These are phyloP conservation scores for Sarocladiaceae sp. DNA, from an alignment of 2,329 filamentous ascomycete species.

Conservation along the genomic window DNA sequence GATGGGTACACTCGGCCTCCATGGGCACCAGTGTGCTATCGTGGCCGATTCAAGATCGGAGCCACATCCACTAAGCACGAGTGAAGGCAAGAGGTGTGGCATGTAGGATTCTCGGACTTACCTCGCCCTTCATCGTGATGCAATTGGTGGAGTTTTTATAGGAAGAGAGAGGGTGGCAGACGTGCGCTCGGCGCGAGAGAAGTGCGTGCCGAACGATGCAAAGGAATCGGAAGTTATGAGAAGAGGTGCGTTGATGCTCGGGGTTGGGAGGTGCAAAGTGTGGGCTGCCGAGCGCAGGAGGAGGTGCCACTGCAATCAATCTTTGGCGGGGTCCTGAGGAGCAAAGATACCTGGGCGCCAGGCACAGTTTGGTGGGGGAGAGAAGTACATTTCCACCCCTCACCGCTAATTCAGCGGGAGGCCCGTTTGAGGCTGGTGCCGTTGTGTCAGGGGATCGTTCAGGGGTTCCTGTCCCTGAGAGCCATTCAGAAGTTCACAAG, in stretches of 20 bases:
- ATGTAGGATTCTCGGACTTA: conserved; percentile 24
- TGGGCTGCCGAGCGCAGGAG: conserved; percentile 5
- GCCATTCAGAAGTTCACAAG: no score
- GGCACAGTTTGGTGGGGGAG: neutral
- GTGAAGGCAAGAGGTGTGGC: neutral
- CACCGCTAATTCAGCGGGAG: conserved; percentile 7
- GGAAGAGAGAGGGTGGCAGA: conserved; percentile 13
- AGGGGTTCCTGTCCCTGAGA: no score
- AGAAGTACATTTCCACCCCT: neutral
- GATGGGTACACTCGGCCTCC: no score
- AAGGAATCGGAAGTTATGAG: conserved; percentile 21
- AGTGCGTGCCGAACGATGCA: conserved; percentile 14
- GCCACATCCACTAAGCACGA: neutral
- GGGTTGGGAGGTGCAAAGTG: conserved; percentile 19
- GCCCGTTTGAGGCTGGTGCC: no score
- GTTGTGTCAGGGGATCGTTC: no score
- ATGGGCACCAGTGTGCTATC: no score
- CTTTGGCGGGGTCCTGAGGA: conserved; percentile 3
- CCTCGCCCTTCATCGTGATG: conserved; percentile 51
- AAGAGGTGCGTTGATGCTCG: conserved; percentile 24
- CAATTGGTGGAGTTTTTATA: conserved; percentile 13
- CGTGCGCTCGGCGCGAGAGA: conserved; percentile 28
- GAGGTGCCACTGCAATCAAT: conserved; percentile 2
- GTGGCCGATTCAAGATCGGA: neutral
- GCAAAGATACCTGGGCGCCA: neutral